Conservation (phyloP, 192 early-diverging fungal genomes). For the Linnemannia zychae region DNA sequence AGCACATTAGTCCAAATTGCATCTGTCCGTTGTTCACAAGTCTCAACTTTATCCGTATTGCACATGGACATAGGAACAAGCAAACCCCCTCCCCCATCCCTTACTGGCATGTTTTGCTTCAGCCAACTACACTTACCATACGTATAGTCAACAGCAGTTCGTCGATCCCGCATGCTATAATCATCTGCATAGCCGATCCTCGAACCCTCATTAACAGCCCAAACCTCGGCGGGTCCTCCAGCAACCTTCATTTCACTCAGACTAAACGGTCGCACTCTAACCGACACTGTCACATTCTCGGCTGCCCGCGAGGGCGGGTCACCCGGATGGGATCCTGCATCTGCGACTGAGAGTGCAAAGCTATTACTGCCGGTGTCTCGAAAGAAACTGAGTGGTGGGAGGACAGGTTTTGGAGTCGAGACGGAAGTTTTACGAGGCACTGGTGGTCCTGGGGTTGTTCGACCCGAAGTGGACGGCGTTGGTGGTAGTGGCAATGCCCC, state of each 20-base stretch:
- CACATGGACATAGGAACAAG: neutral
- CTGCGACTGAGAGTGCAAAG: slow-evolving; percentile 14
- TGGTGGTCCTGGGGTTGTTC: slow-evolving; percentile 14
- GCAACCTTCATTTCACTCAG: slow-evolving; percentile 62
- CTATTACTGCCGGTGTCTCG: slow-evolving; percentile 10
- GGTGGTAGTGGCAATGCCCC: neutral
- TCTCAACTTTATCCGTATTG: neutral
- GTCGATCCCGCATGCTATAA: slow-evolving; percentile 31
- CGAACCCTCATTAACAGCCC: slow-evolving; percentile 44
- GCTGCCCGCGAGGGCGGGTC: slow-evolving; percentile 12
- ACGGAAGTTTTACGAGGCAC: slow-evolving; percentile 9
- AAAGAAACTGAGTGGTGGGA: slow-evolving; percentile 39
- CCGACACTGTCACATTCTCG: slow-evolving; percentile 77
- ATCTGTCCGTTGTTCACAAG: neutral
- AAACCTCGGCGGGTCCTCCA: slow-evolving; percentile 54
- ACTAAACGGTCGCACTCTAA: slow-evolving; percentile 78
- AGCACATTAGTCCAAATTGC: neutral
- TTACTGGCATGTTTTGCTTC: neutral
- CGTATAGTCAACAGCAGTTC: slow-evolving; percentile 51
- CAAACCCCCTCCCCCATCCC: neutral
- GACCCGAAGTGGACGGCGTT: neutral
- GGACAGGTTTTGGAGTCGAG: slow-evolving; percentile 30
- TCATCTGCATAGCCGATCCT: slow-evolving; percentile 33
- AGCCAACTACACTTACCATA: slow-evolving; percentile 49
- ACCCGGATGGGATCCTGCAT: neutral